Evolutionary conservation across 768 basidiomycete species (phyloP), one percentile per base, ranked within the genome.

Genomic region (Amyloporia xantha): DNA sequence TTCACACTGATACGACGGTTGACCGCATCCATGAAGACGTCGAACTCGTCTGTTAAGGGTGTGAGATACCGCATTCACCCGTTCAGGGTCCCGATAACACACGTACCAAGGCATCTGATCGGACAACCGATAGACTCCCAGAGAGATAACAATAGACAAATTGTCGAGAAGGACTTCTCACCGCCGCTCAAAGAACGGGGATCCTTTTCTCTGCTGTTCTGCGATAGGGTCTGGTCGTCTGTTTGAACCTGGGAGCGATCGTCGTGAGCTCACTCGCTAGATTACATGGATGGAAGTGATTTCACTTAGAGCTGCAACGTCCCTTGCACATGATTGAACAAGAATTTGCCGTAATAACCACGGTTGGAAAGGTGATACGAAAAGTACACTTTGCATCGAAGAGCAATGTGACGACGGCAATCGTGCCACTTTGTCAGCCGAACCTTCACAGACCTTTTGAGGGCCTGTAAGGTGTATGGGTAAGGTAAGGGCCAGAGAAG

Each of bases 41-140:
- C 95, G 62, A 96, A 99, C 64, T 99, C 96, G 60, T 99, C 96
- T 82, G 53, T 13, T 20, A 41, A 9, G 13, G n/a, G n/a, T n/a
- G 30, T 28, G 39, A 48, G 25, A 47, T 42, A 20, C 51, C 48
- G 55, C 25, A 41, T 33, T 15, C 30, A 33, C n/a, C n/a, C n/a
- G n/a, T n/a, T n/a, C n/a, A 15, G 30, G 15, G 27, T 5, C 41
- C 15, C 42, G 17, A 23, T 26, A 27, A 15, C 30, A 15, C 25
- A 66, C 76, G 36, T 59, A 88, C 87, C 87, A 20, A 98, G 79
- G 60, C 95, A 97, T 50, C 96, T 75, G 40, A 99, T 73, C 1
- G 96, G 96, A 62, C 94, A 94, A 1, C 89, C 86, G 48, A 94
- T 92, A 13, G 91, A 84, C 59, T 96, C 90, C 96, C 96, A 99